Percentiles rank a stretch among this genome's conserved stretches.
phyloP scores from a whole-genome alignment of 169 alveolate genomes.

The Cardiosporidium cionae region DNA sequence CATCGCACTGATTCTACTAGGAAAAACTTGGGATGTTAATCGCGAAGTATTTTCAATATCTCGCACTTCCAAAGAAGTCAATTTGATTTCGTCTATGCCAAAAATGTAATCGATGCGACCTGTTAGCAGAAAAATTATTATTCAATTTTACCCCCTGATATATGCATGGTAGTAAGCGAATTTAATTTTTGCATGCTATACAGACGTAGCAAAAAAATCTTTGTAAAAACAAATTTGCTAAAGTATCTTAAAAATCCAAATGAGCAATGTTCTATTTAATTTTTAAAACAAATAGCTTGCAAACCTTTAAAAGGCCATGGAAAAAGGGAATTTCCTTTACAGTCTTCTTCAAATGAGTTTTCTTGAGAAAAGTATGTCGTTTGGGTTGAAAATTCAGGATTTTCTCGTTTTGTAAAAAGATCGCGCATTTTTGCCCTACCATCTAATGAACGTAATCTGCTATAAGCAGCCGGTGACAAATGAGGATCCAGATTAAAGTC shows the following conservation, averaged over 20 bases:
- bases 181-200: too few relatives aligned
- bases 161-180: too few relatives aligned
- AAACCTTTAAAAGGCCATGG: constrained; percentile 35
- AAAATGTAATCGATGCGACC: constrained; percentile 29
- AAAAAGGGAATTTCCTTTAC: constrained; percentile 21
- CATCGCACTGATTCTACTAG: too few relatives aligned
- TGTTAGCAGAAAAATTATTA: too few relatives aligned
- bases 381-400: constrained; percentile 15
- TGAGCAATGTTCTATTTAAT: too few relatives aligned
- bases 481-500: constrained; percentile 22
- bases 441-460: not conserved
- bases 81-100: constrained; percentile 11
- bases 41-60: too few relatives aligned
- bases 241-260: too few relatives aligned
- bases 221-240: too few relatives aligned
- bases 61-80: constrained; percentile 2
- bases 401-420: constrained; percentile 2
- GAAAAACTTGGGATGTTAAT: too few relatives aligned
- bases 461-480: constrained; percentile 6
- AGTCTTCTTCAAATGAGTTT: not conserved
- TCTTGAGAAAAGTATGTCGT: constrained; percentile 13
- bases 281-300: too few relatives aligned
- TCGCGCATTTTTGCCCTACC: constrained; percentile 23
- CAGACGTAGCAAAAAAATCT: too few relatives aligned
- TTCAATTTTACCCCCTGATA: too few relatives aligned